Percentiles rank a stretch among this genome's conserved stretches.
phyloP scores from a whole-genome alignment of 2,329 filamentous ascomycete genomes.

The Sarocladiaceae sp. region DNA sequence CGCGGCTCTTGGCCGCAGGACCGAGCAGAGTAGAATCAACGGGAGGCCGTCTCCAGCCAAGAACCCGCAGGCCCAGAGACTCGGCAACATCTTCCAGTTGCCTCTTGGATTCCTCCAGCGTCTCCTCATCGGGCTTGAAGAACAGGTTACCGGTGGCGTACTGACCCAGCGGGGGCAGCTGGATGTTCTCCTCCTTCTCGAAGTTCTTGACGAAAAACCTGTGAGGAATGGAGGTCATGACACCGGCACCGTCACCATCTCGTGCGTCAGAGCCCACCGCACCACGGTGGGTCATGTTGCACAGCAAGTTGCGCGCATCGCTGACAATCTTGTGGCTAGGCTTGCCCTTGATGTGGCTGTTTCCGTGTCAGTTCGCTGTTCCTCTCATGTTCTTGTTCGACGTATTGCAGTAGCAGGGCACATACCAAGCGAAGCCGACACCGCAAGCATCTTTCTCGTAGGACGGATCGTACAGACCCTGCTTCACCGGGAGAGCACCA shows the following conservation, averaged over 20 bases:
- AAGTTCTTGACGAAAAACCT: constrained; percentile 99
- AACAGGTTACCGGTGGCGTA: constrained; percentile 98
- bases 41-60: constrained; percentile 95
- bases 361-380: constrained; percentile 14
- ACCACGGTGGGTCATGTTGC: constrained; percentile 99
- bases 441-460: constrained; percentile 99
- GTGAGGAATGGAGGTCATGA: constrained; percentile 99
- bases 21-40: constrained; percentile 89
- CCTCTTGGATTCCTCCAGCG: constrained; percentile 81
- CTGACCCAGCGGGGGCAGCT: constrained; percentile 81
- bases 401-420: constrained; percentile 1
- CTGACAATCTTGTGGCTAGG: constrained; percentile 97
- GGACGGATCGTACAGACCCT: constrained; percentile 94
- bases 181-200: constrained; percentile 80
- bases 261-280: constrained; percentile 95
- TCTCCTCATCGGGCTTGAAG: constrained; percentile 93
- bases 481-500: constrained; percentile 90
- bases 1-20: constrained; percentile 84
- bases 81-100: constrained; percentile 93
- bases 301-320: constrained; percentile 93
- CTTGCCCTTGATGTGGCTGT: constrained; percentile 92
- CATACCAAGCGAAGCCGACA: constrained; percentile 96
- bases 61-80: constrained; percentile 76
- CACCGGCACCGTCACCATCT: constrained; percentile 96
- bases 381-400: neutral